Evolutionary conservation across 2,329 filamentous ascomycete genomes (phyloP).

Genomic region (Arthrinium puccinioides): DNA sequence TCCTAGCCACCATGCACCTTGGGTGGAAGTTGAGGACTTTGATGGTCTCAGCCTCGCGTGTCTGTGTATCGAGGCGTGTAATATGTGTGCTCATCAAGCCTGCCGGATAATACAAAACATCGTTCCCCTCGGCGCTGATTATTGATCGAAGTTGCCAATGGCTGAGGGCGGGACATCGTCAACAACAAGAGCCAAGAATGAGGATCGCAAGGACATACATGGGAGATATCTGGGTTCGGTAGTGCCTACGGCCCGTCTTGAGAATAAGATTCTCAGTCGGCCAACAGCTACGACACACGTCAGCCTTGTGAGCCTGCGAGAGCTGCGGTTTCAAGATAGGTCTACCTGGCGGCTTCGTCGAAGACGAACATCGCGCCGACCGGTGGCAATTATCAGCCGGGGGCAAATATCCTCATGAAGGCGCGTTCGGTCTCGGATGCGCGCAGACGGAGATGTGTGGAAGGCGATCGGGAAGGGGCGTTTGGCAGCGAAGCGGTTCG

Average conservation of each 20-base stretch:
- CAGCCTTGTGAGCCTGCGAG: slow-evolving; percentile 8
- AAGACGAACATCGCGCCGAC: slow-evolving; percentile 2
- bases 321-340: neutral
- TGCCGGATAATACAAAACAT: slow-evolving; percentile 79
- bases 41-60: slow-evolving; percentile 65
- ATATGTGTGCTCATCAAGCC: slow-evolving; percentile 59
- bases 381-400: slow-evolving; percentile 1
- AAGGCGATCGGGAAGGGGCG: no score
- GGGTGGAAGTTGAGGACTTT: slow-evolving; percentile 65
- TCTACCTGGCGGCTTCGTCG: slow-evolving; percentile 31
- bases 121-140: slow-evolving; percentile 70
- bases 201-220: slow-evolving; percentile 44
- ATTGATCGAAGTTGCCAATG: slow-evolving; percentile 89
- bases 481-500: no score
- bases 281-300: slow-evolving; percentile 42
- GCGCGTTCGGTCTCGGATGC: no score
- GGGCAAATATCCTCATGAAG: no score
- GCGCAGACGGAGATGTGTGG: no score
- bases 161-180: slow-evolving; percentile 38
- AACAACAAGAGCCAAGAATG: neutral
- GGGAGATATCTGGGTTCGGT: slow-evolving; percentile 57
- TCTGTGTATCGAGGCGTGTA: slow-evolving; percentile 61
- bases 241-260: slow-evolving; percentile 55
- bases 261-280: slow-evolving; percentile 60
- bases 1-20: slow-evolving; percentile 79